phyloP scores from a whole-genome alignment of 2,329 filamentous ascomycete genomes.

The Talaromyces marneffei region DNA sequence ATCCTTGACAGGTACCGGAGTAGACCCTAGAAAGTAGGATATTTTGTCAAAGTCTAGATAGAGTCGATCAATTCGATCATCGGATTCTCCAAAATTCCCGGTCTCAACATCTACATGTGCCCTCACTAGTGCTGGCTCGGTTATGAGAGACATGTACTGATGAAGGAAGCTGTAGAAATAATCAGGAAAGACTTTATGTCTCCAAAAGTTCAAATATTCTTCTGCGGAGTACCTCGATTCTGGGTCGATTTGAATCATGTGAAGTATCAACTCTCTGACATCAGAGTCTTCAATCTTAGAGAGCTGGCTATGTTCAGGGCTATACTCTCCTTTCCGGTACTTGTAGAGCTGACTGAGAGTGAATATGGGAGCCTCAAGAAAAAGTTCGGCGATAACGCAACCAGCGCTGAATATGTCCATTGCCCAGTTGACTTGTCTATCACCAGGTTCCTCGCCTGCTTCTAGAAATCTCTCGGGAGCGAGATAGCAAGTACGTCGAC shows the following conservation, averaged over 20 bases:
- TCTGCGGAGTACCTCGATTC: constrained; percentile 88
- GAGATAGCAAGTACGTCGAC: constrained; percentile 85
- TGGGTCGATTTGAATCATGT: constrained; percentile 95
- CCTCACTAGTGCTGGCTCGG: constrained; percentile 77
- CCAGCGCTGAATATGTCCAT: constrained; percentile 99
- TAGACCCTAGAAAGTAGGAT: constrained; percentile 81
- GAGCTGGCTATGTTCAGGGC: constrained; percentile 73
- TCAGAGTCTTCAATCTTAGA: constrained; percentile 82
- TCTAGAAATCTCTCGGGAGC: constrained; percentile 87
- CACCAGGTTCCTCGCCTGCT: constrained; percentile 60
- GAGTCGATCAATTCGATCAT: constrained; percentile 88
- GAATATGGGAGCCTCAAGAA: constrained; percentile 94
- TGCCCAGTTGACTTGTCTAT: constrained; percentile 69
- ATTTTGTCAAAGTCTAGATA: constrained; percentile 98
- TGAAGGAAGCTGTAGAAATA: constrained; percentile 98
- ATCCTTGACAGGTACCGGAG: constrained; percentile 44
- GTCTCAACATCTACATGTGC: constrained; percentile 61
- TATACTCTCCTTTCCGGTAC: constrained; percentile 87
- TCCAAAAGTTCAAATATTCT: constrained; percentile 89
- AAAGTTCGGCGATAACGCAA: constrained; percentile 93
- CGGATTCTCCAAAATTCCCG: constrained; percentile 75
- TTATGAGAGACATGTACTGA: constrained; percentile 95
- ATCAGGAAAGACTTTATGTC: constrained; percentile 82
- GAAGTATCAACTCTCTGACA: constrained; percentile 79
- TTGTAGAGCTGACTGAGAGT: constrained; percentile 94